Evolutionary conservation across 306 rosid genomes (phyloP).

Genomic region (Inga laurina): DNA sequence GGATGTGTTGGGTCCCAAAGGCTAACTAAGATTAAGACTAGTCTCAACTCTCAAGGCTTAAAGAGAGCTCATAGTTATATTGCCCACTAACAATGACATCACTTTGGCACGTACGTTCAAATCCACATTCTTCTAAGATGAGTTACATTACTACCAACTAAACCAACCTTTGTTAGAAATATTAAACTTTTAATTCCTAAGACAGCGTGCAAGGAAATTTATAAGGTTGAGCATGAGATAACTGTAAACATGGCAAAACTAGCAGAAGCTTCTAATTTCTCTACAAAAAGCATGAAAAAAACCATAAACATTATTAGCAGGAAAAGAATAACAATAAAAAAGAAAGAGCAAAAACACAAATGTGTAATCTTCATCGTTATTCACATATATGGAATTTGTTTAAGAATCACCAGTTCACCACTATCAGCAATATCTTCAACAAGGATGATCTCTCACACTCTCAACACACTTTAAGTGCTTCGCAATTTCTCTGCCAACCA

Average conservation of each 20-base stretch:
- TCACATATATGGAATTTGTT: neutral
- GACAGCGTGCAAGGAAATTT: neutral
- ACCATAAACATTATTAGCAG: neutral
- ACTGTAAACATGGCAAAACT: neutral
- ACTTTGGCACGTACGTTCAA: too few species aligned
- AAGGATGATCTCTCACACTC: neutral
- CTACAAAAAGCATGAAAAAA: neutral
- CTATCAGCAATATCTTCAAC: neutral
- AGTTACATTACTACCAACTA: neutral
- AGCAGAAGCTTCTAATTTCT: neutral
- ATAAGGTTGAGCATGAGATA: neutral
- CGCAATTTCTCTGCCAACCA: neutral
- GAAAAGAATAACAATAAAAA: neutral
- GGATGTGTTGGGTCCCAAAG: neutral
- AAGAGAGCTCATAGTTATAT: too few species aligned
- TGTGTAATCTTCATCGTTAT: neutral
- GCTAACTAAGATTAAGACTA: neutral
- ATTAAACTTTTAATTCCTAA: neutral
- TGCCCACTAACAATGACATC: neutral
- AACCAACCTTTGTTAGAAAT: too few species aligned
- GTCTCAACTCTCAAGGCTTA: neutral
- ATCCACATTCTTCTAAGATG: neutral
- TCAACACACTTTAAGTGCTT: neutral
- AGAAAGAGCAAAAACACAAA: neutral
- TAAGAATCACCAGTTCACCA: neutral